Evolutionary conservation across 1,139 yeast species (phyloP).

Genomic region (Candida tropicalis): DNA sequence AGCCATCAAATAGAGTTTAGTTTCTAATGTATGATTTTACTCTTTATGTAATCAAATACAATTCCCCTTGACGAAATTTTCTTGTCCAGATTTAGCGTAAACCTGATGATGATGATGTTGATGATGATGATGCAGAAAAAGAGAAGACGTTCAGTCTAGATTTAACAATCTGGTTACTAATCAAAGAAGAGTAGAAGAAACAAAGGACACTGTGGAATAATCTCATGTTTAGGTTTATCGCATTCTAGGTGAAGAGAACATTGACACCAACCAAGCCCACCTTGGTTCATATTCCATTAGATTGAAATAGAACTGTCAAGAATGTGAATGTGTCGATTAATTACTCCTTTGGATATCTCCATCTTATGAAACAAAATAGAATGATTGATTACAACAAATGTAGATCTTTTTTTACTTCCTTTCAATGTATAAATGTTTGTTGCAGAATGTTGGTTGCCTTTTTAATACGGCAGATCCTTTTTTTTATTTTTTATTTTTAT

Average conservation of each 20-base stretch:
- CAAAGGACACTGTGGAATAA: not conserved
- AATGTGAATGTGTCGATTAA: constrained; percentile 1
- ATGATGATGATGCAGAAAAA: too few species aligned
- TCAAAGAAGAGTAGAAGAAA: not conserved
- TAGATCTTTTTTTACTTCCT: not conserved
- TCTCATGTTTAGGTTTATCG: not conserved
- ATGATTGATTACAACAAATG: not conserved
- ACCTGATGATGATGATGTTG: not conserved
- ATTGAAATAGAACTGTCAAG: constrained; percentile 1
- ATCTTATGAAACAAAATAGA: constrained; percentile 1
- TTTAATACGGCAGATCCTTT: not conserved
- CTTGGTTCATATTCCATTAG: not conserved
- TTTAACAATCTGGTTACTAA: not conserved
- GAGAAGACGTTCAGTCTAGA: not conserved
- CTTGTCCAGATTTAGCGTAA: not conserved
- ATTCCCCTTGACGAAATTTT: not conserved
- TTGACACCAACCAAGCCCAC: too few species aligned
- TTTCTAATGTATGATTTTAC: too few species aligned
- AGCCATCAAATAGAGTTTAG: too few species aligned
- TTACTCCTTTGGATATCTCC: too few species aligned
- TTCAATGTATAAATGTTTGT: too few species aligned
- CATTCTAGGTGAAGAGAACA: too few species aligned
- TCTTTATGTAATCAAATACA: too few species aligned
- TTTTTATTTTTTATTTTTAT: not conserved
- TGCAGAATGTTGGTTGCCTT: not conserved